A percentile compares a stretch with the other conserved stretches of the same genome.
Evolutionary conservation across 176 grass and related monocot species (phyloP).

Genomic region (Saccharum officinarum): DNA sequence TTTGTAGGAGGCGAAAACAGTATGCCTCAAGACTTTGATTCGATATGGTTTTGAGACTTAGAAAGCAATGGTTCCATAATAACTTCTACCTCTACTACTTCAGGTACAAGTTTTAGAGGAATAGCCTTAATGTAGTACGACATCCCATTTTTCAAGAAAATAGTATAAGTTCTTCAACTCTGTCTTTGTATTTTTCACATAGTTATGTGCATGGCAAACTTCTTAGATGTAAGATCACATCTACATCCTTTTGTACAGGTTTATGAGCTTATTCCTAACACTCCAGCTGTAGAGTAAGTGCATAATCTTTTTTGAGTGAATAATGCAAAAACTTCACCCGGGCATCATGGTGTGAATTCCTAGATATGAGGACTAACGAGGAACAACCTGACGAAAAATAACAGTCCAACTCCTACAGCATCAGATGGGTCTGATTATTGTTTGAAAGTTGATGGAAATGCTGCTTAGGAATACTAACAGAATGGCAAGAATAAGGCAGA

Average conservation of each 20-base stretch:
- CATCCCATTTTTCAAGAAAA: not conserved
- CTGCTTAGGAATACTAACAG: constrained; percentile 16
- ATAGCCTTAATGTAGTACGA: not conserved
- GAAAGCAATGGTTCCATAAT: not conserved
- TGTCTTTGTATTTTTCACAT: not conserved
- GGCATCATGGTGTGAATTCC: not conserved
- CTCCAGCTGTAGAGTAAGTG: not conserved
- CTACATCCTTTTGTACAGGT: not conserved
- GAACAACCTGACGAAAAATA: not conserved
- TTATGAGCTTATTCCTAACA: not conserved
- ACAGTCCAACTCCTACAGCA: not conserved
- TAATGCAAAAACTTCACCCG: not conserved
- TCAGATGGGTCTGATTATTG: not conserved
- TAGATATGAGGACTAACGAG: not conserved
- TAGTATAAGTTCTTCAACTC: not conserved
- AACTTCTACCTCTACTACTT: not conserved
- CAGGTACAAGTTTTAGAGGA: not conserved
- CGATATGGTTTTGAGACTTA: not conserved
- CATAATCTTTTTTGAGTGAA: not conserved
- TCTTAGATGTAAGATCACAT: not conserved
- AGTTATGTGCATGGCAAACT: not conserved
- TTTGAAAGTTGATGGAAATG: not conserved
- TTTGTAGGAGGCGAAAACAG: not conserved
- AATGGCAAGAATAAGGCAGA: constrained; percentile 31
- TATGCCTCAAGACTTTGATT: not conserved